Evolutionary conservation across 2,329 filamentous ascomycete species (phyloP).

Genomic region (Macrophomina tecta): DNA sequence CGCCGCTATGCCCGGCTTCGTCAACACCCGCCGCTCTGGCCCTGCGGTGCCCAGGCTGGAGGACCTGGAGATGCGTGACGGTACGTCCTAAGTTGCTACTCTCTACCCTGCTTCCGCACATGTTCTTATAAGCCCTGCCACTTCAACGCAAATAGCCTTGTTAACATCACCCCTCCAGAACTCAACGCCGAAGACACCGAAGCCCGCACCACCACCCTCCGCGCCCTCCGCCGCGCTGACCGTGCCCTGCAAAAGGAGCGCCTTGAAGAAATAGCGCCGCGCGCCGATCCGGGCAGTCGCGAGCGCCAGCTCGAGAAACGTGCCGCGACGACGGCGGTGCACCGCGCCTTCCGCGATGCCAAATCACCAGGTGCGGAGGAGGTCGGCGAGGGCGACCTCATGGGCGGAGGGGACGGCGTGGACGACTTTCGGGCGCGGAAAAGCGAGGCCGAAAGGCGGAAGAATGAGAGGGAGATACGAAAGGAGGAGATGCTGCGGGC

Average conservation of each 20-base stretch:
- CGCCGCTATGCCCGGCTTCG: slow-evolving; percentile 40
- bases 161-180: slow-evolving; percentile 38
- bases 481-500: slow-evolving; percentile 82
- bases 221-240: slow-evolving; percentile 67
- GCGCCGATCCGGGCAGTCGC: slow-evolving; percentile 80
- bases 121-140: too few relatives aligned
- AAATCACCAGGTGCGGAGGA: slow-evolving; percentile 70
- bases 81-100: slow-evolving; percentile 33
- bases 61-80: slow-evolving; percentile 71
- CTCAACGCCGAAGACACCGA: slow-evolving; percentile 58
- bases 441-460: slow-evolving; percentile 66
- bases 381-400: slow-evolving; percentile 74
- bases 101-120: neutral
- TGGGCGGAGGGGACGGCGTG: slow-evolving; percentile 72
- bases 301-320: slow-evolving; percentile 90
- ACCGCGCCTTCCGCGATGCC: slow-evolving; percentile 72
- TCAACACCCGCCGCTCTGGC: slow-evolving; percentile 44
- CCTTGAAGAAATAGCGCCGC: slow-evolving; percentile 81
- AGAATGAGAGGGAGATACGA: slow-evolving; percentile 83
- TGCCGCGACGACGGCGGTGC: slow-evolving; percentile 71
- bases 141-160: too few relatives aligned
- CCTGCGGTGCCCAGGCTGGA: slow-evolving; percentile 72
- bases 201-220: slow-evolving; percentile 59
- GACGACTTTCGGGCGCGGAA: slow-evolving; percentile 71
- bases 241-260: slow-evolving; percentile 71